phyloP scores from a whole-genome alignment of 495 filamentous ascomycete species.

The Penicillium manginii region DNA sequence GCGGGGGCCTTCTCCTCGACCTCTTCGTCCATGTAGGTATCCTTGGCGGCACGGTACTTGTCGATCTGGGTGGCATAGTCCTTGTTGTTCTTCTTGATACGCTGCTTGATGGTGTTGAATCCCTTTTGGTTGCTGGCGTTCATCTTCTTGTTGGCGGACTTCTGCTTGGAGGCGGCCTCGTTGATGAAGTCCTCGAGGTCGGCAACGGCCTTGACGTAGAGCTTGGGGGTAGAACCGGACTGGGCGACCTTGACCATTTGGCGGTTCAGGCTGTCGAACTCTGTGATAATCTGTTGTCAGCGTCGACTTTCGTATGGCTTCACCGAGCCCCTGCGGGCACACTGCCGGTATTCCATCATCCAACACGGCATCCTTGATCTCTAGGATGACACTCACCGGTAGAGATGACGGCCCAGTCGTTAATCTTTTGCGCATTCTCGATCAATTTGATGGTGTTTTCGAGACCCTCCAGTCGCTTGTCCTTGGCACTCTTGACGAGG shows the following conservation, averaged over 20 bases:
- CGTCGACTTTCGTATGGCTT: slow-evolving; percentile 8
- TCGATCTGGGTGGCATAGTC: slow-evolving; percentile 88
- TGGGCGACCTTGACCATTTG: slow-evolving; percentile 79
- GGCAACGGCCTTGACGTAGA: slow-evolving; percentile 89
- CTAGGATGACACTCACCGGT: slow-evolving; percentile 61
- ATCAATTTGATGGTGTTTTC: slow-evolving; percentile 86
- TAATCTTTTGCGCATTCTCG: slow-evolving; percentile 95
- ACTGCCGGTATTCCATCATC: not conserved
- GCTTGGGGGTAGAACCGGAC: slow-evolving; percentile 77
- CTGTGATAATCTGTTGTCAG: slow-evolving; percentile 48
- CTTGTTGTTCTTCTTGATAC: slow-evolving; percentile 97
- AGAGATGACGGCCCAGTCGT: slow-evolving; percentile 93
- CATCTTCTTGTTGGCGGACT: slow-evolving; percentile 97
- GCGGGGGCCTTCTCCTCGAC: slow-evolving; percentile 64
- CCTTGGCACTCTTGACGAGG: slow-evolving; percentile 93
- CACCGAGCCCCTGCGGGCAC: not conserved
- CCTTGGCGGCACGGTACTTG: slow-evolving; percentile 80
- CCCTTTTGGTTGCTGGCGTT: slow-evolving; percentile 93
- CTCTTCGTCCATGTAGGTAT: slow-evolving; percentile 84
- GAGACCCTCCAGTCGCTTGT: slow-evolving; percentile 93
- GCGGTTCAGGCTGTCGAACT: slow-evolving; percentile 97
- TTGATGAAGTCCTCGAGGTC: slow-evolving; percentile 96
- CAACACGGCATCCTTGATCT: not conserved
- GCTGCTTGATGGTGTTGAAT: slow-evolving; percentile 94
- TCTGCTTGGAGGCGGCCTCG: slow-evolving; percentile 91